Evolutionary conservation across 2,329 filamentous ascomycete genomes (phyloP).

Genomic region (Aspergillus uvarum): DNA sequence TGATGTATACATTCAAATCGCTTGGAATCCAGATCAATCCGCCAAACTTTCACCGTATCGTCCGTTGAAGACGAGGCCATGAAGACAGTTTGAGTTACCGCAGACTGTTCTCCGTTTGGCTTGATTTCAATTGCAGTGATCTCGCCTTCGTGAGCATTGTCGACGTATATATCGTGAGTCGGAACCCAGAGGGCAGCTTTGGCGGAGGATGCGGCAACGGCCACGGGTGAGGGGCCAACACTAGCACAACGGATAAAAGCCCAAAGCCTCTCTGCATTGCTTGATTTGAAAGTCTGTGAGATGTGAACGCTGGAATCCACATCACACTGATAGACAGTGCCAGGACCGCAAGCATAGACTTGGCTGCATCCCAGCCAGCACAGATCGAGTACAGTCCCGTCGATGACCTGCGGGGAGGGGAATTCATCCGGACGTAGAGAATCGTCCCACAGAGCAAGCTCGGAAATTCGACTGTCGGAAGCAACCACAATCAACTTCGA

Average conservation of each 20-base stretch:
- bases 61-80: slow-evolving; percentile 49
- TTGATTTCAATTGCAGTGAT: slow-evolving; percentile 47
- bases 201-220: slow-evolving; percentile 41
- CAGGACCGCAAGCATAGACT: slow-evolving; percentile 43
- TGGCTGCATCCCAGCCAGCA: slow-evolving; percentile 41
- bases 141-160: slow-evolving; percentile 41
- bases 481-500: slow-evolving; percentile 44
- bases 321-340: slow-evolving; percentile 41
- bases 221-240: slow-evolving; percentile 31
- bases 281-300: slow-evolving; percentile 35
- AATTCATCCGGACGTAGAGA: slow-evolving; percentile 38
- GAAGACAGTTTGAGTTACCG: slow-evolving; percentile 27
- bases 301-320: slow-evolving; percentile 40
- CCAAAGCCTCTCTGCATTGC: slow-evolving; percentile 37
- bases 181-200: slow-evolving; percentile 46
- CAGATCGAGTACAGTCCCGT: slow-evolving; percentile 44
- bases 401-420: slow-evolving; percentile 36
- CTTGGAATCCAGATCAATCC: slow-evolving; percentile 39
- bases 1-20: slow-evolving; percentile 39
- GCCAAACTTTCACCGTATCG: slow-evolving; percentile 47
- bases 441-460: slow-evolving; percentile 48
- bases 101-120: slow-evolving; percentile 26
- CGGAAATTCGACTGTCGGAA: slow-evolving; percentile 43
- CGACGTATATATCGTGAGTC: slow-evolving; percentile 42
- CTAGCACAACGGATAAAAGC: slow-evolving; percentile 41